Conservation (phyloP, 805 yeast genomes). For the Candida maltosa region DNA sequence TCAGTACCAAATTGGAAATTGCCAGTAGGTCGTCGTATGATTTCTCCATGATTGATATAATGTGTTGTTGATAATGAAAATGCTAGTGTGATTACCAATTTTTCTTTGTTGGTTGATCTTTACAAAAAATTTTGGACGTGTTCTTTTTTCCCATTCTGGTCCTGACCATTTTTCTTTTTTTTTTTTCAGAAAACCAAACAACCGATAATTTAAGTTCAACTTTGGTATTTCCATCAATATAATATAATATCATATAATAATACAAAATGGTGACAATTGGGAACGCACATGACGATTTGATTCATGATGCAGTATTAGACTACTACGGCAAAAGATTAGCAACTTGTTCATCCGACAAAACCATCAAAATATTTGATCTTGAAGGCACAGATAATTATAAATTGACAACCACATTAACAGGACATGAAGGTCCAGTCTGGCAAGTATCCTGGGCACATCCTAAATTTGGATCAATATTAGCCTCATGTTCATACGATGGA, state of each 20-base stretch:
- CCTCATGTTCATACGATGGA: slow-evolving; percentile 94
- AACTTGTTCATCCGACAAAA: slow-evolving; percentile 92
- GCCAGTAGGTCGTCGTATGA: slow-evolving; percentile 17
- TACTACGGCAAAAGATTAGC: slow-evolving; percentile 95
- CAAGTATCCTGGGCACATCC: slow-evolving; percentile 99
- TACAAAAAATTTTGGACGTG: no score
- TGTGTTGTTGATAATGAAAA: no score
- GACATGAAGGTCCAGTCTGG: slow-evolving; percentile 99
- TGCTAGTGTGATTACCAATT: no score
- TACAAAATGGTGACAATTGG: slow-evolving; percentile 72
- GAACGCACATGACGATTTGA: slow-evolving; percentile 87
- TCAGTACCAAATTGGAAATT: slow-evolving; percentile 14
- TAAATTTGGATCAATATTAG: slow-evolving; percentile 90
- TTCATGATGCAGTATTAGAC: slow-evolving; percentile 96
- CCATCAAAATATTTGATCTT: slow-evolving; percentile 90
- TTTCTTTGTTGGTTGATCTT: no score
- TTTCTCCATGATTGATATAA: slow-evolving; percentile 13
- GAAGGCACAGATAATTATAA: slow-evolving; percentile 78
- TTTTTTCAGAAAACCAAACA: neutral
- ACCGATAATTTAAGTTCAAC: neutral
- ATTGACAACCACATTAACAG: slow-evolving; percentile 78
- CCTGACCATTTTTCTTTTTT: slow-evolving; percentile 6
- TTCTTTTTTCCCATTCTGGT: neutral
- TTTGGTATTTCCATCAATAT: neutral
- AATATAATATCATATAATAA: neutral